Evolutionary conservation across 2,329 filamentous ascomycete species (phyloP), one percentile per base, ranked within the genome.

Genomic region (Aureobasidium sp.): DNA sequence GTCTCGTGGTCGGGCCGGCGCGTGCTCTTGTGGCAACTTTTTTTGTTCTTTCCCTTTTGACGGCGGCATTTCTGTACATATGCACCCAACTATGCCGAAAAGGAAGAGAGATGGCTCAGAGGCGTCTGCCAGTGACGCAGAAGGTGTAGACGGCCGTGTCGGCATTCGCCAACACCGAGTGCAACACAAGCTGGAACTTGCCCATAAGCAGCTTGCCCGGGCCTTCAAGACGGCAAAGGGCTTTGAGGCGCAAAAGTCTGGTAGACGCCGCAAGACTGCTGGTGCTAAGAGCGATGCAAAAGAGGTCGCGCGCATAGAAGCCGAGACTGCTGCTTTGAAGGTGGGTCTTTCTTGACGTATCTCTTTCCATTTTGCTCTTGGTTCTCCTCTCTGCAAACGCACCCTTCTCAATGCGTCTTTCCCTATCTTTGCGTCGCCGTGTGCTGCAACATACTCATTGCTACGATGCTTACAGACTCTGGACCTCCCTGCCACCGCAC

Each of bases 231-330:
- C 77, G 10, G 84, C 83, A 54, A 88, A 87, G 64, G 83, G 84
- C 41, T 85, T 88, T 63, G 87, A 91, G 72, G 78, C 86, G 40
- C 88, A 91, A 70, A 86, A 89, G 59, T 77, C 83, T 54, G 77
- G 79, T 19, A 72, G 86, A 56, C 78, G 84, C 54, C 74, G 77
- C 59, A 84, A 84, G 63, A 72, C 70, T 2, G 79, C 79, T 0
- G 70, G 67, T 35, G 58, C 65, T 6, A 71, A 74, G 32, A 70
- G 70, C 10, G 72, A 79, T 27, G 66, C 66, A 17, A 65, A 66
- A 21, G 68, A 82, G 62, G 70, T 79, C 19, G 70, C 73, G 55
- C 74, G 85, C 17, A 70, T 90, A 27, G 79, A 87, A 57, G 76
- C 78, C 29, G 86, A 84, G 62, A 75, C 82, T 39, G 67, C 71